phyloP scores from a whole-genome alignment of 129 eudicot species.

The sunflower (Helianthus annuus) region HanXRQr2.0-SUNRISE NC_035435.2:77831644-77832143 shows the following conservation, averaged over 20 bases:
- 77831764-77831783: constrained; percentile 85
- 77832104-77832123: constrained; percentile 91
- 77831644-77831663: constrained; percentile 53
- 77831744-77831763: constrained; percentile 67
- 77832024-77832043: constrained; percentile 92
- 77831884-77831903: constrained; percentile 83
- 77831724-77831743: constrained; percentile 72
- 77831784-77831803: constrained; percentile 60
- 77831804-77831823: constrained; percentile 73
- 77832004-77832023: constrained; percentile 70
- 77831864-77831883: constrained; percentile 65
- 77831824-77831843: constrained; percentile 89
- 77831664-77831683: constrained; percentile 76
- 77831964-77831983: constrained; percentile 55
- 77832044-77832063: constrained; percentile 64
- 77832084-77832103: constrained; percentile 82
- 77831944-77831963: constrained; percentile 50
- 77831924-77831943: constrained; percentile 76
- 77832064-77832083: constrained; percentile 92
- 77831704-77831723: constrained; percentile 86
- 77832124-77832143: constrained; percentile 64
- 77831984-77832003: constrained; percentile 79
- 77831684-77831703: constrained; percentile 96
- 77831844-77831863: constrained; percentile 69
- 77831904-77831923: constrained; percentile 70